These are phyloP conservation scores for Parathielavia hyrcaniae DNA, from an alignment of 495 filamentous ascomycete genomes.

Conservation along the genomic window DNA sequence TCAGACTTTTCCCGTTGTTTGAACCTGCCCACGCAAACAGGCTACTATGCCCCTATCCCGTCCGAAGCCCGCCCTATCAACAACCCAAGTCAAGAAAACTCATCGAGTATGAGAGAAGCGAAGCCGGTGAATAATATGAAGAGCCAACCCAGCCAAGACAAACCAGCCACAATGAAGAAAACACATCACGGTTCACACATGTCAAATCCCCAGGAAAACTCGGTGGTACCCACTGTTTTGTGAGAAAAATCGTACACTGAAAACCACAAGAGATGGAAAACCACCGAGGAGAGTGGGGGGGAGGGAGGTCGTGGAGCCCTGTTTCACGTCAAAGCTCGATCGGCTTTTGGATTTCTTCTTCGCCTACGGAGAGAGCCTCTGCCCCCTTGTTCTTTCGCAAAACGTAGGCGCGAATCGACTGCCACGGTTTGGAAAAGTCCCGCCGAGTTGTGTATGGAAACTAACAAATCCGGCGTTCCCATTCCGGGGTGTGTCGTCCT, in stretches of 20 bases:
- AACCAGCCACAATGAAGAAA: not conserved
- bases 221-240: not conserved
- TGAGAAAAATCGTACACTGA: not conserved
- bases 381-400: not conserved
- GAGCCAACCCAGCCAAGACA: too few species aligned
- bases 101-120: too few species aligned
- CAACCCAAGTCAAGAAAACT: too few species aligned
- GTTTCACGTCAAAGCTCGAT: not conserved
- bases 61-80: too few species aligned
- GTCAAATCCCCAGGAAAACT: not conserved
- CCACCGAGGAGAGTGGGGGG: not conserved
- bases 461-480: too few species aligned
- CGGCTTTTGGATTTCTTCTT: slow-evolving; percentile 4
- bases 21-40: too few species aligned
- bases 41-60: too few species aligned
- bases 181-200: not conserved
- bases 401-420: not conserved
- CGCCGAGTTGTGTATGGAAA: too few species aligned
- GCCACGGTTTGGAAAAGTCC: not conserved
- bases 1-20: too few species aligned
- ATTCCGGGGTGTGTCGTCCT: not conserved
- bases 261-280: slow-evolving; percentile 7
- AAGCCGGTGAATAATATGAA: too few species aligned
- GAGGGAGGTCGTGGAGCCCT: not conserved
- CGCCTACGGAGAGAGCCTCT: slow-evolving; percentile 8